Evolutionary conservation across 345 rosid genomes (phyloP), one percentile per base, ranked within the genome.

Genomic region (Theobroma cacao): DNA sequence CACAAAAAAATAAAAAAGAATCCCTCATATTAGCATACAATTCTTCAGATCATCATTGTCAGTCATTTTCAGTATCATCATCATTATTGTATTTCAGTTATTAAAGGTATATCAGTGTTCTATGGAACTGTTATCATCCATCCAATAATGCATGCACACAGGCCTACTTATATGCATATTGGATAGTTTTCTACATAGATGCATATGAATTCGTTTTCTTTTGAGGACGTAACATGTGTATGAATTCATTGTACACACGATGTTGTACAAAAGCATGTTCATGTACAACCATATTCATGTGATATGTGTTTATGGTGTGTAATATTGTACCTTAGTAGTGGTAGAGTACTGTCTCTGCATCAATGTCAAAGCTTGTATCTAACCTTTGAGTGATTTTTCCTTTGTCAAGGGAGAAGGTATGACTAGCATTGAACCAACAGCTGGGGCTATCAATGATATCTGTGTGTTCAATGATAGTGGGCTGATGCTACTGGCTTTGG

Each of bases 391-490:
- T 73, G 24, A 55, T 60, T 8, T 52, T 63, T 73, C 61, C 9
- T 18, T 79, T 60, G 67, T 71, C 78, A 84, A 96, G 99, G 97
- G 95, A 71, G 94, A 91, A 80, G 95, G 91, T 72, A 86, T 92
- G 97, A 92, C 99, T 62, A 92, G 93, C 86, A 90, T 96, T 80
- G 97, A 94, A 87, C 98, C 99, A 48, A 88, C 90, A 13, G 92
- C 87, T 22, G 97, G 99, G 62, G 85, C 80, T 66, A 94, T 96
- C 82, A 96, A 94, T 75, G 98, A 96, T 83, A 85, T 90, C 45
- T 96, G 99, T 79, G 93, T 91, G 75, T 94, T 91, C 84, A 89
- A 73, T 71, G 87, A 86, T 79, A 96, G 98, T 78, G 99, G 99
- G n/a, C 80, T 96, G 82, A 84, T 96, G 90, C 81, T 94, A 43